Evolutionary conservation across 2,329 filamentous ascomycete genomes (phyloP).

Genomic region (Fusarium mundagurra): DNA sequence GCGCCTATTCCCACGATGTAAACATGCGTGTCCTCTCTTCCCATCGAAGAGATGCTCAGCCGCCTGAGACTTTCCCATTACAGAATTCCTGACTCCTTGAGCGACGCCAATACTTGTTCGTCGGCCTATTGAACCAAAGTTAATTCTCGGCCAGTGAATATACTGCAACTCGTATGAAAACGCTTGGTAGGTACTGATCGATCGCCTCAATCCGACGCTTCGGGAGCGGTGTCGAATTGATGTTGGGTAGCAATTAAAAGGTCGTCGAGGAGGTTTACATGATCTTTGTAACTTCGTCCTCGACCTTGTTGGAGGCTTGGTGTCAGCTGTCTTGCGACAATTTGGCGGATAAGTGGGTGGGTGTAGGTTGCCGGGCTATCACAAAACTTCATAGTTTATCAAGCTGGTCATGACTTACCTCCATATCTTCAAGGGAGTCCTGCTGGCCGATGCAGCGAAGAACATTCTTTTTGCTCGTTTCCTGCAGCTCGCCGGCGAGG

Average conservation of each 20-base stretch:
- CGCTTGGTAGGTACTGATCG: conserved; percentile 5
- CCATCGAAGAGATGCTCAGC: conserved; percentile 49
- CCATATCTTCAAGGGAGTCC: conserved; percentile 98
- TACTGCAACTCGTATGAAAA: conserved; percentile 14
- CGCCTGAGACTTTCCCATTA: conserved; percentile 45
- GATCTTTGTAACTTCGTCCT: conserved; percentile 90
- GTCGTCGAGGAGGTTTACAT: conserved; percentile 66
- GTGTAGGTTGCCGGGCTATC: conserved; percentile 29
- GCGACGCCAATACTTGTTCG: conserved; percentile 40
- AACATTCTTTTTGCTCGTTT: conserved; percentile 99
- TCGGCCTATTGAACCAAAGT: conserved; percentile 44
- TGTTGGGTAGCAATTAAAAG: conserved; percentile 32
- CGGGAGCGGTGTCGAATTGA: conserved; percentile 22
- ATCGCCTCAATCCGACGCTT: conserved; percentile 34
- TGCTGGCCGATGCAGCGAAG: conserved; percentile 95
- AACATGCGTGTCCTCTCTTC: conserved; percentile 47
- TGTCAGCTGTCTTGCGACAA: conserved; percentile 45
- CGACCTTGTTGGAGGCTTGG: conserved; percentile 67
- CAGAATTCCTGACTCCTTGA: conserved; percentile 45
- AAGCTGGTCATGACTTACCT: conserved; percentile 73
- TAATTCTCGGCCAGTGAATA: conserved; percentile 40
- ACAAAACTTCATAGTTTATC: conserved; percentile 28
- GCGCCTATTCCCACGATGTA: conserved; percentile 42
- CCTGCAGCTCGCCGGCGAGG: conserved; percentile 94
- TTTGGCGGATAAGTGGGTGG: conserved; percentile 11